Evolutionary conservation across 176 grass and related monocot species (phyloP).

Genomic region (Rhipidocladum racemiflorum): DNA sequence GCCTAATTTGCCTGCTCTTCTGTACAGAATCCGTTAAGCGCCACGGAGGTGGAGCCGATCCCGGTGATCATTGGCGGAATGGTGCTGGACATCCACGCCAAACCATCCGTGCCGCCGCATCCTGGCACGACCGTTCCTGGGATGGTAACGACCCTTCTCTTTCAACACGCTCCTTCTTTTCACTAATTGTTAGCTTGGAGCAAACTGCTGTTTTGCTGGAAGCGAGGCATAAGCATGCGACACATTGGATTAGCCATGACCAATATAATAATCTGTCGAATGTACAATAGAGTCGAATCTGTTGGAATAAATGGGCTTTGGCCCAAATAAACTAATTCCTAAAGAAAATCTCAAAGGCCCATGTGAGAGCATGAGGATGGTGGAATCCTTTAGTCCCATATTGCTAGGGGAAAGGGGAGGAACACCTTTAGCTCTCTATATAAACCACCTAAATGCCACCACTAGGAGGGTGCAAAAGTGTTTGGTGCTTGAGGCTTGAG

Average conservation of each 20-base stretch:
- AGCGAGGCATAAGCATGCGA: not conserved
- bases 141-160: slow-evolving; percentile 29
- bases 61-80: slow-evolving; percentile 71
- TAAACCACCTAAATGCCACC: too few relatives aligned
- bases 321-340: too few relatives aligned
- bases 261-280: not conserved
- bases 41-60: not conserved
- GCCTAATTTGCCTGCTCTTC: not conserved
- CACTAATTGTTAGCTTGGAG: not conserved
- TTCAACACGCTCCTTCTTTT: not conserved
- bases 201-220: not conserved
- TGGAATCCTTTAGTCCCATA: too few relatives aligned
- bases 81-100: slow-evolving; percentile 72
- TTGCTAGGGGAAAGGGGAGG: too few relatives aligned
- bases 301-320: too few relatives aligned
- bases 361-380: too few relatives aligned
- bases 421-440: too few relatives aligned
- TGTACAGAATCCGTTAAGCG: slow-evolving; percentile 31
- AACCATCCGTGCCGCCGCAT: slow-evolving; percentile 41
- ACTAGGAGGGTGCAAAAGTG: too few relatives aligned
- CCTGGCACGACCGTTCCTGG: slow-evolving; percentile 64
- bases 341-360: too few relatives aligned
- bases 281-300: not conserved
- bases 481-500: too few relatives aligned
- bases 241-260: not conserved